These are phyloP conservation scores for Babesia caballi DNA, from an alignment of 169 alveolate genomes.

Conservation along the genomic window DNA sequence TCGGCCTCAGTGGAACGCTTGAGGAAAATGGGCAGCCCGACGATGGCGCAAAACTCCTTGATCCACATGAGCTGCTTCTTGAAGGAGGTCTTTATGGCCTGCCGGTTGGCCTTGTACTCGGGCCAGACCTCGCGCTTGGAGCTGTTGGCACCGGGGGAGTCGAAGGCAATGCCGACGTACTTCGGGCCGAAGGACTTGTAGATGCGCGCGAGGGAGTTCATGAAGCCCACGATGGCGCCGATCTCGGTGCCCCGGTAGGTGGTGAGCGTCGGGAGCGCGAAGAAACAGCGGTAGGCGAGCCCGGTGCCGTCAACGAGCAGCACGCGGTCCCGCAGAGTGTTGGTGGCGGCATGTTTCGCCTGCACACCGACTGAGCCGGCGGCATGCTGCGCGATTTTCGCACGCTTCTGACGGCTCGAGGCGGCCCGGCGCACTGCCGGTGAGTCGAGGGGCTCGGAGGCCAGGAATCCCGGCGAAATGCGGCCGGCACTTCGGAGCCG, in stretches of 20 bases:
- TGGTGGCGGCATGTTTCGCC: neutral
- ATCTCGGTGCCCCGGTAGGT: constrained; percentile 70
- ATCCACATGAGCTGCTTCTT: constrained; percentile 72
- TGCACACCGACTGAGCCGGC: neutral
- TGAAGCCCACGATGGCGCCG: constrained; percentile 74
- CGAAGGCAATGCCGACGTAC: constrained; percentile 71
- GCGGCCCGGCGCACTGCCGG: neutral
- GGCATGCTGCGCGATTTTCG: neutral
- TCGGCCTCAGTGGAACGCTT: constrained; percentile 72
- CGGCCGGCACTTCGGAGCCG: too few relatives aligned
- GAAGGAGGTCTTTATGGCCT: constrained; percentile 64
- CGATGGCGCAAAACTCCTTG: constrained; percentile 69
- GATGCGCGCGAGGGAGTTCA: constrained; percentile 70
- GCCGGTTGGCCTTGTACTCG: constrained; percentile 68
- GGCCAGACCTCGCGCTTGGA: constrained; percentile 74
- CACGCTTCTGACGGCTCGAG: neutral
- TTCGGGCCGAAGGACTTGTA: constrained; percentile 68
- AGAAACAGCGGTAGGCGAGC: constrained; percentile 73
- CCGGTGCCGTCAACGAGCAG: constrained; percentile 76
- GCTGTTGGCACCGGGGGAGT: constrained; percentile 74
- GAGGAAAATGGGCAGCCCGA: constrained; percentile 72
- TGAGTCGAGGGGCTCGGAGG: neutral
- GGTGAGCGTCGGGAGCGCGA: constrained; percentile 72
- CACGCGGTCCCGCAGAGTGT: constrained; percentile 35
- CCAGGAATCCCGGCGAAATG: neutral